Evolutionary conservation across 345 rosid species (phyloP), one percentile per base, ranked within the genome.

Genomic region (Alliaria petiolata): DNA sequence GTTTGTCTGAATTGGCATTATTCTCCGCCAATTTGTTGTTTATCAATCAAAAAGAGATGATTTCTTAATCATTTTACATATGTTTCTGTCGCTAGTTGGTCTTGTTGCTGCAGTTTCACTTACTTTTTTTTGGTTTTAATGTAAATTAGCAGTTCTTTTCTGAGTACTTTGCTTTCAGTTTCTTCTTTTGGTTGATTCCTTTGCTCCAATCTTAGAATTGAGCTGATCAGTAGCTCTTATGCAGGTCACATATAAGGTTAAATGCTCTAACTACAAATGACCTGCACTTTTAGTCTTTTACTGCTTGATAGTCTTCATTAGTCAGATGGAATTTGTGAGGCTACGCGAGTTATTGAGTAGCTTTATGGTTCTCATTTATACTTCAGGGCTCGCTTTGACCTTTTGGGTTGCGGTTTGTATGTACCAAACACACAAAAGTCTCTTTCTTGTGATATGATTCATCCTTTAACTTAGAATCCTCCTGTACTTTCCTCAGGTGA

Each of bases 401-500:
- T 64, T 20, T 22, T 22, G 26, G 22, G 49, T 15, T 68, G 16
- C 2, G 12, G 56, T 22, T 34, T 46, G 3, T 14, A 54, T 43
- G 38, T 1, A 30, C 13, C 12, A 8, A 19, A 46, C n/a, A n/a
- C n/a, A 4, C 1, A 8, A 30, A 54, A 8, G 10, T 17, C 38
- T 31, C 6, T 0, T 39, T 52, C 26, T 17, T 52, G 16, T 15
- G 34, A 36, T 47, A 47, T n/a, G 65, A 16, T 36, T 50, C 22
- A 11, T 59, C 33, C 33, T 70, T 70, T 11, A 69, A 58, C 36
- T 16, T 15, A 0, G 26, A 36, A 20, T 57, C n/a, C 7, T 65
- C 13, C 10, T 65, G 61, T 51, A 34, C n/a, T 53, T 69, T 69
- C 16, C 35, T 54, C 33, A 55, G 59, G 71, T 55, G n/a, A n/a